Base-by-base conservation (phyloP, 208 protist genomes). In the Lotmaria passim region DNA sequence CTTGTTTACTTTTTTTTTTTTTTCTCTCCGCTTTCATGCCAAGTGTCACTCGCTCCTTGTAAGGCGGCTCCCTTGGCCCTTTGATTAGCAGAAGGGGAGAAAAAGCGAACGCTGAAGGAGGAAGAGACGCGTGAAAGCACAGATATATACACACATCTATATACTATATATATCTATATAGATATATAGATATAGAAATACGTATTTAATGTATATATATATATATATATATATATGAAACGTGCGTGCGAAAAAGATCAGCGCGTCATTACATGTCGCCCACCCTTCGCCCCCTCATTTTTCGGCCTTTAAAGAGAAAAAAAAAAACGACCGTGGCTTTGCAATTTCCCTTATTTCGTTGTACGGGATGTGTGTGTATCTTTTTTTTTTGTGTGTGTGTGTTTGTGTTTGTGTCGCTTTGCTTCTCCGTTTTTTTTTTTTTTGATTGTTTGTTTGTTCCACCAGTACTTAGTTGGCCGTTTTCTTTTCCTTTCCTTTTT, bases 121-220 rank as follows among this genome's bases (percentile, higher is more conserved):
- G n/a, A n/a, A n/a, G n/a, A n/a, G n/a, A 58, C 7, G 26, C 21
- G 21, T 4, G 5, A 62, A 62, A 7, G 39, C n/a, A 62, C 19
- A 21, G 15, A 51, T 48, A 48, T 12, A 12, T 24, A 48, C 7
- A 63, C 11, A 66, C 41, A 52, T 55, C 4, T 14, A 66, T 52
- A 53, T 52, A 33, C 41, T 55, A 52, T 55, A 33, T 14, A 66
- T 52, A 53, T 52, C 7, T 55, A 38, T 61, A 61, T 43, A 61
- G 4, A 43, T 44, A 57, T 19, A 39, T n/a, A 57, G 2, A 26
- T 4, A 47, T 21, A 48, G 26, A 63, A 44, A 47, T 4, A 65
- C n/a, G n/a, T n/a, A n/a, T n/a, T n/a, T n/a, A n/a, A n/a, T n/a
- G n/a, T n/a, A n/a, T n/a, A n/a, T n/a, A n/a, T n/a, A n/a, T n/a